Percentiles rank a stretch among this genome's conserved stretches.
Evolutionary conservation across 192 early-diverging fungal species (phyloP).

Genomic region (Fimicolochytrium jonesii): DNA sequence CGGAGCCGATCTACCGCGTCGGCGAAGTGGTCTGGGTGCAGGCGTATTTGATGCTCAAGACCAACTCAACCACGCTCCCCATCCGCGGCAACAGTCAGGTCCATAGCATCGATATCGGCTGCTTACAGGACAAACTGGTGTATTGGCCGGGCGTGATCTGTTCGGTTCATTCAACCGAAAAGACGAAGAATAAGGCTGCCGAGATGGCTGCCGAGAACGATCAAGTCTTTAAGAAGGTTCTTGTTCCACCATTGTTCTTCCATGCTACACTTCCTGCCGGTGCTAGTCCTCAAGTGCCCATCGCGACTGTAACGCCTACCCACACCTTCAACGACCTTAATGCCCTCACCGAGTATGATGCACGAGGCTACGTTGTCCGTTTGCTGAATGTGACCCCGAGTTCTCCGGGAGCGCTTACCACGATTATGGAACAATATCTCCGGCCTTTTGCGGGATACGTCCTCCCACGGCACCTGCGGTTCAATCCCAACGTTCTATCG

Average conservation of each 20-base stretch:
- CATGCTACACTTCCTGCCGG: no score
- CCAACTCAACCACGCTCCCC: not conserved
- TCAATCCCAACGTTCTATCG: not conserved
- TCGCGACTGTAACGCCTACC: no score
- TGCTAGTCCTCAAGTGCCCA: no score
- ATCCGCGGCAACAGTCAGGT: not conserved
- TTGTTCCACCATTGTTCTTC: not conserved
- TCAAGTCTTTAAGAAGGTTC: not conserved
- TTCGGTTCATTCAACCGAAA: not conserved
- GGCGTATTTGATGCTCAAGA: not conserved
- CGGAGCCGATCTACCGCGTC: not conserved
- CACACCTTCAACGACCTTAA: not conserved
- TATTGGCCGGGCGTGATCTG: slow-evolving; percentile 7
- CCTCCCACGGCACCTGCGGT: not conserved
- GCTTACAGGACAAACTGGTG: not conserved
- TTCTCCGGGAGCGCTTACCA: not conserved
- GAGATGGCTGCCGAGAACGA: no score
- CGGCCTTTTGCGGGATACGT: slow-evolving; percentile 5
- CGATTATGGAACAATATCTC: not conserved
- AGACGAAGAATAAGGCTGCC: no score
- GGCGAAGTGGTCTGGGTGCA: slow-evolving; percentile 7
- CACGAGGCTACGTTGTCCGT: not conserved
- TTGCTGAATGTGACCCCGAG: not conserved
- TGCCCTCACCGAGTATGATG: no score
- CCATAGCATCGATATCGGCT: not conserved